Base-by-base conservation (phyloP, 805 yeast genomes). In the Candida saitoana region DNA sequence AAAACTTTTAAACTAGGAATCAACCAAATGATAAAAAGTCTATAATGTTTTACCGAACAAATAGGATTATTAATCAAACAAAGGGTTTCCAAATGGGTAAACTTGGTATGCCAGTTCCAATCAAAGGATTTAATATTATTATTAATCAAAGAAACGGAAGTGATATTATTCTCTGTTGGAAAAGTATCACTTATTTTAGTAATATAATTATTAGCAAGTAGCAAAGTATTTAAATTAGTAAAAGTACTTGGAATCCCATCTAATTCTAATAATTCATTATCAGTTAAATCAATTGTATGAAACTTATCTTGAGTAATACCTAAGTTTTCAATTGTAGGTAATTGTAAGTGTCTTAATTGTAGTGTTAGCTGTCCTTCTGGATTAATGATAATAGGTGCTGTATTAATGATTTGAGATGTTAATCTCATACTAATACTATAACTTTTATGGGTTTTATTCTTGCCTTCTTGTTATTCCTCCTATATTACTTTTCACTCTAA, bases 271-370 rank as follows among this genome's bases (percentile, higher is more conserved):
- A 91, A 62, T 25, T 78, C 82, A 60, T 91, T 91, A 54, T 84
- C 82, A 1, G 91, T 78, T 24, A 91, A 56, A 57, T 91, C 97
- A 2, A 91, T 61, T 12, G 73, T 77, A 45, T 73, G 82, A 56
- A 62, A 63, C 34, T 50, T 51, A 43, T 62, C 60, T 30, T 56
- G 51, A 8, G 65, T 55, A 30, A 52, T 49, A 5, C 62, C 62
- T 18, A 69, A 54, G 42, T 64, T 67, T 42, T 69, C 74, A 24
- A 70, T 54, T 41, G 43, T 56, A 3, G 64, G 59, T 4, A 68
- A 55, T 24, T 60, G 60, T 18, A 57, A 53, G 45, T 53, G 50
- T 33, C 75, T 58, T 40, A 70, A 57, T 46, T 55, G 64, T 15
- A 70, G 53, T 2, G 69, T 63, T 30, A 59, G 50, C 42, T 62